phyloP scores from a whole-genome alignment of 768 basidiomycete species.

The Suillus occidentalis region DNA sequence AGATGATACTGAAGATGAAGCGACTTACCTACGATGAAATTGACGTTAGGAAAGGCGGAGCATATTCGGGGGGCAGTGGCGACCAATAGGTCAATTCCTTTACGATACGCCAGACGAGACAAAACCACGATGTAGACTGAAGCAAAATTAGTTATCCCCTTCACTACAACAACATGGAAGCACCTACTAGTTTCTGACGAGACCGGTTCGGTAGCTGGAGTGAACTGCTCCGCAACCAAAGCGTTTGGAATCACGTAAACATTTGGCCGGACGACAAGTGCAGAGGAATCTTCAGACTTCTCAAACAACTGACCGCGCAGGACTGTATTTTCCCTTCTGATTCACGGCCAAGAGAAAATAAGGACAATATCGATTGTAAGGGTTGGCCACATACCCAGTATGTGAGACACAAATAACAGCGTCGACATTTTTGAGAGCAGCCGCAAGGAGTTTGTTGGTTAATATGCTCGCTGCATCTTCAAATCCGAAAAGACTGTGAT shows the following conservation, averaged over 20 bases:
- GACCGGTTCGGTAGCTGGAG: constrained; percentile 50
- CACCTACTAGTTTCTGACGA: constrained; percentile 57
- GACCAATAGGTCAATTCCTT: constrained; percentile 94
- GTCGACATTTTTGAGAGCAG: constrained; percentile 86
- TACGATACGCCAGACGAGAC: constrained; percentile 89
- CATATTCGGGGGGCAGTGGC: constrained; percentile 92
- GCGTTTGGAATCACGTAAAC: constrained; percentile 96
- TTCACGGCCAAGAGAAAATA: neutral
- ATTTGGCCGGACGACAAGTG: constrained; percentile 48
- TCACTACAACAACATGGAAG: neutral
- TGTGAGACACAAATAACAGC: constrained; percentile 96
- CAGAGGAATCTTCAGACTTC: constrained; percentile 41
- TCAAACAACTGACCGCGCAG: constrained; percentile 80
- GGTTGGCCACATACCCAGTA: constrained; percentile 66
- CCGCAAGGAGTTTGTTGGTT: constrained; percentile 93
- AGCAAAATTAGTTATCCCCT: neutral
- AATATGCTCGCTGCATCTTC: constrained; percentile 96
- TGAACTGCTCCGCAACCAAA: constrained; percentile 83
- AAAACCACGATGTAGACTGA: constrained; percentile 90
- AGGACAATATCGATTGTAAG: neutral
- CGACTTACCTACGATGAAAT: constrained; percentile 77
- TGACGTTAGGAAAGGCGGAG: constrained; percentile 78
- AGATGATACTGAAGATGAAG: neutral
- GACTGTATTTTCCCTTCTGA: constrained; percentile 95
- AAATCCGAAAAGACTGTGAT: constrained; percentile 95